These are phyloP conservation scores for Rutstroemia sp. DNA, from an alignment of 2,329 filamentous ascomycete genomes.

Conservation along the genomic window DNA sequence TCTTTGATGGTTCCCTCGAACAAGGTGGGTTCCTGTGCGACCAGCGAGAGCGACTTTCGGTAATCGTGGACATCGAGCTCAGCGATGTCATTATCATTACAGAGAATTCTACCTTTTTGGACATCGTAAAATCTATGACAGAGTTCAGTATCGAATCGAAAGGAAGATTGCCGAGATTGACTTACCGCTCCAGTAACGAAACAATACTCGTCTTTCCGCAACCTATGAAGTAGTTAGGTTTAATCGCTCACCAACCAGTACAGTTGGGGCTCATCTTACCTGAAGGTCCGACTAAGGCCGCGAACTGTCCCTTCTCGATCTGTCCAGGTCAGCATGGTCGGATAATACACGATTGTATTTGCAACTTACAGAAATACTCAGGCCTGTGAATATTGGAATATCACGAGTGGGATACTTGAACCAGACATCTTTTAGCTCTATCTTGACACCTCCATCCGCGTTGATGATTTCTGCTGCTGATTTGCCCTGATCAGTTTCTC, in stretches of 20 bases:
- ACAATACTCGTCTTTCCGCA: slow-evolving; percentile 47
- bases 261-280: too few relatives aligned
- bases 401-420: slow-evolving; percentile 55
- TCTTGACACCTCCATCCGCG: slow-evolving; percentile 40
- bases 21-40: slow-evolving; percentile 67
- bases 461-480: slow-evolving; percentile 16
- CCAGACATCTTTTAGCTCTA: slow-evolving; percentile 49
- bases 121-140: slow-evolving; percentile 58
- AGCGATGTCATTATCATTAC: slow-evolving; percentile 54
- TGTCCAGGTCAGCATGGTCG: slow-evolving; percentile 11
- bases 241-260: too few relatives aligned
- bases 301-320: slow-evolving; percentile 28
- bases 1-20: slow-evolving; percentile 56
- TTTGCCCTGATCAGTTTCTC: slow-evolving; percentile 2
- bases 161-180: background rate
- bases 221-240: slow-evolving; percentile 31
- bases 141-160: too few relatives aligned
- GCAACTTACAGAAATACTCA: slow-evolving; percentile 45
- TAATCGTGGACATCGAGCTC: slow-evolving; percentile 54
- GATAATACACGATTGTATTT: background rate
- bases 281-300: slow-evolving; percentile 59
- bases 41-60: slow-evolving; percentile 58
- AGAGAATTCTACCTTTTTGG: slow-evolving; percentile 54
- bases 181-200: slow-evolving; percentile 47
- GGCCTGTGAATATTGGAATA: slow-evolving; percentile 48